A percentile compares a stretch with the other conserved stretches of the same genome.
phyloP scores from a whole-genome alignment of 768 basidiomycete genomes.

The Russula earlei region DNA sequence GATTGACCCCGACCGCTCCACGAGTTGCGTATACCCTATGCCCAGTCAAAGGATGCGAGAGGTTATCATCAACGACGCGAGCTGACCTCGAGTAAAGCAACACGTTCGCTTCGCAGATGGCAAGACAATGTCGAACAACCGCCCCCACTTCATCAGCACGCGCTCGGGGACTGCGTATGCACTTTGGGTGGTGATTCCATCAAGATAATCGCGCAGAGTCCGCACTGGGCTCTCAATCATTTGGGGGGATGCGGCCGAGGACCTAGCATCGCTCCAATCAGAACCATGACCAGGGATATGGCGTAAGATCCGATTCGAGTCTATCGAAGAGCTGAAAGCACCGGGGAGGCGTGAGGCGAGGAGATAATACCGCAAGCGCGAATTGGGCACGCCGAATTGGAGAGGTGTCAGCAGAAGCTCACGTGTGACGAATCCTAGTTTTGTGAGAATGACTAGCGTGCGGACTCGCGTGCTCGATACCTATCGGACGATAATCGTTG shows the following conservation, averaged over 20 bases:
- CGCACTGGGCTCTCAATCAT: constrained; percentile 2
- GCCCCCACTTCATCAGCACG: constrained; percentile 64
- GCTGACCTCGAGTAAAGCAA: constrained; percentile 70
- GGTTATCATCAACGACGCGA: background rate
- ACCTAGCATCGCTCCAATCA: constrained; percentile 36
- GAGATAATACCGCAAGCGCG: constrained; percentile 71
- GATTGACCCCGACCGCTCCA: constrained; percentile 71
- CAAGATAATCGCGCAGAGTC: constrained; percentile 35
- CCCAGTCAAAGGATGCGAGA: background rate
- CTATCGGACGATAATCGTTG: constrained; percentile 29
- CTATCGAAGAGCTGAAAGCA: constrained; percentile 26
- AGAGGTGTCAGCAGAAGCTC: constrained; percentile 68
- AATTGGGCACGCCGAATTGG: constrained; percentile 77
- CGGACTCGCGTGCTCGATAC: constrained; percentile 51
- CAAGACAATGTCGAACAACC: constrained; percentile 69
- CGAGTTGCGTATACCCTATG: constrained; percentile 66
- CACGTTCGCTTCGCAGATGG: constrained; percentile 56
- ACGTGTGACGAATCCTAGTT: constrained; percentile 44
- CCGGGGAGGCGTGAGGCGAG: constrained; percentile 48
- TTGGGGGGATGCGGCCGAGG: constrained; percentile 9
- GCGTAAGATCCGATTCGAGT: constrained; percentile 32
- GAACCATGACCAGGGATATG: constrained; percentile 42
- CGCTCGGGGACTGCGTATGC: constrained; percentile 43
- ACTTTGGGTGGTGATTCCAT: constrained; percentile 22
- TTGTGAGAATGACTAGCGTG: constrained; percentile 42